Base-by-base conservation (phyloP, 768 basidiomycete genomes). In the Gautieria morchelliformis region DNA sequence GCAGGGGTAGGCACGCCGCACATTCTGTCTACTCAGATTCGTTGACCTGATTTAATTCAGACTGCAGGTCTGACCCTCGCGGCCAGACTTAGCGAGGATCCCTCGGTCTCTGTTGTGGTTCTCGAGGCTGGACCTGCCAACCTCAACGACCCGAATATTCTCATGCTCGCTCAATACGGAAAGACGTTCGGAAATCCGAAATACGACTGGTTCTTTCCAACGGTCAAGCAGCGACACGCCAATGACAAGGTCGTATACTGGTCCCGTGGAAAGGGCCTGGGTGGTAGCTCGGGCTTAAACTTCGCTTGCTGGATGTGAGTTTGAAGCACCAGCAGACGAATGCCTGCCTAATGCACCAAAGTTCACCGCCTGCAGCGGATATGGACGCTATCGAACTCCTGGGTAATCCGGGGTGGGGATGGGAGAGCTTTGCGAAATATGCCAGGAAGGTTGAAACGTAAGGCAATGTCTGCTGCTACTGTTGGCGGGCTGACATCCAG, bases 371-470 rank as follows among this genome's bases (percentile, higher is more conserved):
- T 33, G 53, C 44, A 2, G 64, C 62, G 20, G 71, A 72, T 33
- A 58, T 72, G 15, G 69, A 72, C 44, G 67, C 48, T 20, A 17
- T 47, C 49, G 79, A 80, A 61, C 67, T 69, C 52, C 68, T 82
- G n/a, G 80, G 80, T 6, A 81, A 81, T 57, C 69, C 71, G 1
- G 79, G 79, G 5, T 82, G 80, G 79, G 79, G 78, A 60, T 81
- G 76, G 77, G 63, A 69, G 0, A 69, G 72, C 19, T 75, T 70
- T 53, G 53, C 66, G 8, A 70, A 72, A 48, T 75, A 75, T 58
- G 70, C 68, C 5, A 67, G 66, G 58, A 72, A 68, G 52, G 63
- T 68, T 8, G 73, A 74, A 61, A 74, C 62, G 76, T 78, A 30
- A 24, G 69, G 11, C n/a, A 27, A 27, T 5, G 19, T 27, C 20